phyloP scores from a whole-genome alignment of 2,329 filamentous ascomycete genomes.

The Penicillium italicum region DNA sequence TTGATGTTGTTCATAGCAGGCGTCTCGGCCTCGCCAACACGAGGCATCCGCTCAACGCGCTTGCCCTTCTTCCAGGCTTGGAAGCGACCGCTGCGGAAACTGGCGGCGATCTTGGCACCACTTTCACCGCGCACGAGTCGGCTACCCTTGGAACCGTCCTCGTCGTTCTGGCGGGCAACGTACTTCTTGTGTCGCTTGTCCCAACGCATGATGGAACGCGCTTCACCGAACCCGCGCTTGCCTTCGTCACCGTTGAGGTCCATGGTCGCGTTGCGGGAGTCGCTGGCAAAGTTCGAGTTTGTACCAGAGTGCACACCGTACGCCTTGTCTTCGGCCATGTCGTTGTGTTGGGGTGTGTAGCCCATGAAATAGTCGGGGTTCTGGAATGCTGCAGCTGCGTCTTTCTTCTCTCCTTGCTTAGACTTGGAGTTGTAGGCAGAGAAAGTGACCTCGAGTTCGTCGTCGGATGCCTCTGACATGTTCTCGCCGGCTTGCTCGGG shows the following conservation, averaged over 20 bases:
- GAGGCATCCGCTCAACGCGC: constrained; percentile 71
- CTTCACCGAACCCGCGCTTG: constrained; percentile 70
- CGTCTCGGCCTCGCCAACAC: constrained; percentile 76
- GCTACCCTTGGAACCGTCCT: constrained; percentile 78
- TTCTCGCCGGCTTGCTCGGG: constrained; percentile 41
- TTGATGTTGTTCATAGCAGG: constrained; percentile 34
- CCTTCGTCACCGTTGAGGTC: constrained; percentile 88
- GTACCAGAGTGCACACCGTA: constrained; percentile 88
- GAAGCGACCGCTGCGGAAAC: constrained; percentile 89
- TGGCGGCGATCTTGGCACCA: constrained; percentile 92
- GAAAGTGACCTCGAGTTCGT: constrained; percentile 67
- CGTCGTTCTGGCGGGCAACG: constrained; percentile 85
- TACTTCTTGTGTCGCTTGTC: constrained; percentile 97
- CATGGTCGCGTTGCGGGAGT: constrained; percentile 84
- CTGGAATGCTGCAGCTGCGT: constrained; percentile 59
- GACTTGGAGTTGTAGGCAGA: constrained; percentile 55
- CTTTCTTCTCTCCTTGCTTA: constrained; percentile 47
- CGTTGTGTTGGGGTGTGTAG: constrained; percentile 77
- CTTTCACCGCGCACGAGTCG: constrained; percentile 81
- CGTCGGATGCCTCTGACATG: constrained; percentile 59
- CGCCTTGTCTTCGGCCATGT: constrained; percentile 81
- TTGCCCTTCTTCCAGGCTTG: constrained; percentile 88
- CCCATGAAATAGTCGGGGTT: constrained; percentile 95
- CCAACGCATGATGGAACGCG: constrained; percentile 80
- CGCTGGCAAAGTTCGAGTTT: constrained; percentile 75